Percentiles rank a stretch among this genome's conserved stretches.
Conservation (phyloP, 108 stramenopile species). For the Aurantiochytrium sp. region DNA sequence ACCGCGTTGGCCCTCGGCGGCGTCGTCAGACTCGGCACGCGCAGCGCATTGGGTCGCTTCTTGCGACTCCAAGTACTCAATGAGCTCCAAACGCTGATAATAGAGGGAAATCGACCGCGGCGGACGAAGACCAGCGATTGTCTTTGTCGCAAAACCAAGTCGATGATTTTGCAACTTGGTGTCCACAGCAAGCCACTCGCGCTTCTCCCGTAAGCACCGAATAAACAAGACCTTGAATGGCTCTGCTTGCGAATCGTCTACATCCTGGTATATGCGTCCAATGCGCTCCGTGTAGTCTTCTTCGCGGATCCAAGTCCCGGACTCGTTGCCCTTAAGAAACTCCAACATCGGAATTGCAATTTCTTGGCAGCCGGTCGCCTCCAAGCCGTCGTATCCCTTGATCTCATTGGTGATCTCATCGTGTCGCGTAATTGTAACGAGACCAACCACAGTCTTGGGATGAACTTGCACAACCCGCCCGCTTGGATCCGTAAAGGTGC, state of each 20-base stretch:
- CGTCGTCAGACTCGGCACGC: too few species aligned
- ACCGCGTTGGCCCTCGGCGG: too few species aligned
- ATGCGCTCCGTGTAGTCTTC: background rate
- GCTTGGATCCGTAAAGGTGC: background rate
- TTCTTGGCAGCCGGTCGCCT: background rate
- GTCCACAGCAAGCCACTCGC: background rate
- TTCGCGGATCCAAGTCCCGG: background rate
- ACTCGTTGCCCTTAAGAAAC: background rate
- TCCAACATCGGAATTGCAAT: background rate
- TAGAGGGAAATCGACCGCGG: background rate
- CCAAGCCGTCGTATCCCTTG: background rate
- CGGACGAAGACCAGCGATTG: background rate
- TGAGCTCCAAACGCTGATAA: background rate
- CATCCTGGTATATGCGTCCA: background rate
- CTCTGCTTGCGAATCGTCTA: background rate
- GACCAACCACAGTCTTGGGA: background rate
- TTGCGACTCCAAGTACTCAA: background rate
- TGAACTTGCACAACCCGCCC: background rate
- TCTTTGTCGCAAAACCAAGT: background rate
- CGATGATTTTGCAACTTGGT: background rate
- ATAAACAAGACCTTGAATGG: background rate
- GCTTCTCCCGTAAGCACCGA: background rate
- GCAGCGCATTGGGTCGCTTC: background rate
- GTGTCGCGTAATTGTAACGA: background rate
- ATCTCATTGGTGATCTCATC: slow-evolving; percentile 3